phyloP scores from a whole-genome alignment of 192 early-diverging fungal genomes.

The Phlyctochytrium arcticum region DNA sequence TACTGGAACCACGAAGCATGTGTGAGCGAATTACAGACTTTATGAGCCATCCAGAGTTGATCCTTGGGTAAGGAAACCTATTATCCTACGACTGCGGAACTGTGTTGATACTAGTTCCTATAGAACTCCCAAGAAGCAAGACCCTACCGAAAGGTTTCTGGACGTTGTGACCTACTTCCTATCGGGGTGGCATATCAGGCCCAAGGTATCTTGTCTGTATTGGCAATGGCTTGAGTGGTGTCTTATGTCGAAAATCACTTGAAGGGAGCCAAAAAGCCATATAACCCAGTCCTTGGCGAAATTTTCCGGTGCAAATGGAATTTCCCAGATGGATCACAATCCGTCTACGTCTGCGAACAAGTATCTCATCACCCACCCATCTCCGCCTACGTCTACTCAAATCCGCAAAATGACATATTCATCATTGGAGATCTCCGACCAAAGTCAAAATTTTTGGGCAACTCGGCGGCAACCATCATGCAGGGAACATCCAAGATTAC shows the following conservation, averaged over 20 bases:
- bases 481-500: conserved; percentile 62
- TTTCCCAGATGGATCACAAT: conserved; percentile 24
- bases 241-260: neutral
- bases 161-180: conserved; percentile 81
- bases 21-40: conserved; percentile 95
- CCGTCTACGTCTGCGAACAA: conserved; percentile 79
- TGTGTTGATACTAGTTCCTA: too few species aligned
- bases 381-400: conserved; percentile 67
- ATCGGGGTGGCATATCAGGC: conserved; percentile 90
- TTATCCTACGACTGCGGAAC: neutral
- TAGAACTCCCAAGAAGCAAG: conserved; percentile 64
- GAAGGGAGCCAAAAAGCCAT: conserved; percentile 97
- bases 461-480: conserved; percentile 87
- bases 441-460: conserved; percentile 83
- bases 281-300: conserved; percentile 92
- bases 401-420: conserved; percentile 73
- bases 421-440: conserved; percentile 81
- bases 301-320: conserved; percentile 79
- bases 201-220: conserved; percentile 55
- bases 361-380: conserved; percentile 94
- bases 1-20: conserved; percentile 90
- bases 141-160: conserved; percentile 75
- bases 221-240: neutral
- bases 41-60: conserved; percentile 82
- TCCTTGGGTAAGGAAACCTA: conserved; percentile 59